These are phyloP conservation scores for Cerrena zonata DNA, from an alignment of 1,284 basidiomycete genomes.

Conservation along the genomic window DNA sequence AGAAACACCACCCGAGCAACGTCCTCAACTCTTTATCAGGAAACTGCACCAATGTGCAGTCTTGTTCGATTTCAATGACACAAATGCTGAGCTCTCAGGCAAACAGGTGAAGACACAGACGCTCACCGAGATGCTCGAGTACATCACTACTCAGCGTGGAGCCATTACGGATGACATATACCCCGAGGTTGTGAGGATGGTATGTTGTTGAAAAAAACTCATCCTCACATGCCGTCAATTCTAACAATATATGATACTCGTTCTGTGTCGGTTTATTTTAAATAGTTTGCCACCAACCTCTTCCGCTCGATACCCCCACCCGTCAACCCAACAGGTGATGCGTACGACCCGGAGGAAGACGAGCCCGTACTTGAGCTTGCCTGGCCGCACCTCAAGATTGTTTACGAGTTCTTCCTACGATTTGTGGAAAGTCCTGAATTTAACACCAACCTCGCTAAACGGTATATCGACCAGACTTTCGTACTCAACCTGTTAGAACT, in stretches of 20 bases:
- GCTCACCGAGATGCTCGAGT: constrained; percentile 97
- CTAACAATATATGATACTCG: too few relatives aligned
- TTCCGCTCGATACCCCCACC: constrained; percentile 99
- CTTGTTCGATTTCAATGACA: constrained; percentile 98
- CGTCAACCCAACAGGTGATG: constrained; percentile 95
- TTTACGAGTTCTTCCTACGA: constrained; percentile 99
- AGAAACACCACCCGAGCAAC: constrained; percentile 89
- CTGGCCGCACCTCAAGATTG: constrained; percentile 99
- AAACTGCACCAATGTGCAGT: constrained; percentile 96
- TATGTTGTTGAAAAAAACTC: constrained; percentile 43
- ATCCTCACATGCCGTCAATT: constrained; percentile 4
- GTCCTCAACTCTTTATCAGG: constrained; percentile 86
- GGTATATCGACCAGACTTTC: constrained; percentile 95
- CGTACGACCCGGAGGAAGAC: constrained; percentile 99
- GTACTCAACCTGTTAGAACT: constrained; percentile 95
- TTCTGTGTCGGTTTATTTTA: too few relatives aligned
- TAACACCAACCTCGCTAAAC: constrained; percentile 96
- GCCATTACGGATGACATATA: constrained; percentile 98
- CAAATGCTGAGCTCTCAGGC: constrained; percentile 89
- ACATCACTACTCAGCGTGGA: constrained; percentile 93
- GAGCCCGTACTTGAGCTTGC: constrained; percentile 98
- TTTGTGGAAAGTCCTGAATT: constrained; percentile 98
- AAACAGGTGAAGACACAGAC: constrained; percentile 99
- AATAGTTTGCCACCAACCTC: constrained; percentile 90
- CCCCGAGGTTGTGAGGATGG: constrained; percentile 98